Evolutionary conservation across 345 rosid species (phyloP).

Genomic region (Raphanus raphanistrum): DNA sequence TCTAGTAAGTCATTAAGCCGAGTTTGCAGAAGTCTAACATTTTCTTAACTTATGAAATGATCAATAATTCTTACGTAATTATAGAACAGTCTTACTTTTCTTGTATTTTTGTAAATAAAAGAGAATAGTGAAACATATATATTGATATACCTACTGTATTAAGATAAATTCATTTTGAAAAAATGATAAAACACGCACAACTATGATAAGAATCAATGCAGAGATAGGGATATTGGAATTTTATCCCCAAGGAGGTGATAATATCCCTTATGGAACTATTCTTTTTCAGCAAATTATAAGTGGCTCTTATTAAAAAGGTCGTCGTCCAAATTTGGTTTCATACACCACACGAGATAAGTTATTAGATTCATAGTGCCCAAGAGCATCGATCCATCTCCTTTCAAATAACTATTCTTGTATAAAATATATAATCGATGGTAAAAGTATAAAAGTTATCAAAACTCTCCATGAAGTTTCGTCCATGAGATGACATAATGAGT

Average conservation of each 20-base stretch:
- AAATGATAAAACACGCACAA: background rate
- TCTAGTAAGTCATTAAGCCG: too few species aligned
- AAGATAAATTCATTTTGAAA: too few species aligned
- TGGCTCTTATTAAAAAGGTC: slow-evolving; percentile 21
- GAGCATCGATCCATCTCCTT: slow-evolving; percentile 19
- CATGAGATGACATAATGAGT: background rate
- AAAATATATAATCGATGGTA: background rate
- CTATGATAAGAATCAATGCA: slow-evolving; percentile 32
- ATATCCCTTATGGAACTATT: slow-evolving; percentile 24
- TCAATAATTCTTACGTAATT: too few species aligned
- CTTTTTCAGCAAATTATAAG: slow-evolving; percentile 28
- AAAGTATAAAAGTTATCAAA: background rate
- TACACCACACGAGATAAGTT: slow-evolving; percentile 32
- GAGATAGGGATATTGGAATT: slow-evolving; percentile 33
- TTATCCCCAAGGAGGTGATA: slow-evolving; percentile 32
- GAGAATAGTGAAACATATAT: too few species aligned
- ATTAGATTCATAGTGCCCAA: slow-evolving; percentile 6
- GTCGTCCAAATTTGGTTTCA: slow-evolving; percentile 27
- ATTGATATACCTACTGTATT: too few species aligned
- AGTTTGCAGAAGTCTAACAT: too few species aligned
- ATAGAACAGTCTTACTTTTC: too few species aligned
- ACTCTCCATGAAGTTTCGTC: slow-evolving; percentile 3
- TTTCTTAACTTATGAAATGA: too few species aligned
- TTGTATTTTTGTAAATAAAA: too few species aligned
- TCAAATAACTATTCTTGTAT: background rate